Evolutionary conservation across 495 filamentous ascomycete species (phyloP).

Genomic region (Penicillium soppii): DNA sequence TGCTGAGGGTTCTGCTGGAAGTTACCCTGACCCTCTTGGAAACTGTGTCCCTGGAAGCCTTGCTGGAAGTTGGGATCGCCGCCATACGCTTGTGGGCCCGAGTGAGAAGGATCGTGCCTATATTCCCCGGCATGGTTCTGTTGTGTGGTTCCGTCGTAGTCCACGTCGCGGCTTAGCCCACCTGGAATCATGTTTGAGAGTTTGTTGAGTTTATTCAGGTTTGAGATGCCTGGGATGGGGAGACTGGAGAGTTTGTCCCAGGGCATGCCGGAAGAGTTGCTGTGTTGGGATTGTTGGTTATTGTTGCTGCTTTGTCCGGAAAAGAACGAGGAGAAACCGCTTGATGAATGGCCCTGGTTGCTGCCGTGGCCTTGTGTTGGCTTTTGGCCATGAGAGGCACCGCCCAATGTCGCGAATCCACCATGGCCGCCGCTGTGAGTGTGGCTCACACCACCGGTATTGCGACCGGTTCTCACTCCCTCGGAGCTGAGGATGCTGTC

Average conservation of each 20-base stretch:
- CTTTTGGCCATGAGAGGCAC: constrained; percentile 4
- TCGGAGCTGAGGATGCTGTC: constrained; percentile 71
- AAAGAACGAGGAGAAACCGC: constrained; percentile 17
- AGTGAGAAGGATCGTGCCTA: neutral
- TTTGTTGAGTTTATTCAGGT: constrained; percentile 35
- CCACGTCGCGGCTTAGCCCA: neutral
- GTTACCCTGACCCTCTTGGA: too few relatives aligned
- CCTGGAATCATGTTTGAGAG: constrained; percentile 46
- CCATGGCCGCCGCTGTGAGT: constrained; percentile 30
- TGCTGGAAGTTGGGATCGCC: too few relatives aligned
- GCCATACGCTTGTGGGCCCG: too few relatives aligned
- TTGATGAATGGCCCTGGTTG: constrained; percentile 7
- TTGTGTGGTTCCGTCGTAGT: neutral
- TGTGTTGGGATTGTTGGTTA: constrained; percentile 17
- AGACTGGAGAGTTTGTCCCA: constrained; percentile 40
- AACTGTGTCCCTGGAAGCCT: too few relatives aligned
- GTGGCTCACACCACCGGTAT: constrained; percentile 56
- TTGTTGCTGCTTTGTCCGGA: constrained; percentile 16
- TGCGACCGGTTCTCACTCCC: constrained; percentile 76
- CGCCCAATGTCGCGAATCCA: constrained; percentile 27
- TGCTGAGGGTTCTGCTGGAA: too few relatives aligned
- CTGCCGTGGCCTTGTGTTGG: constrained; percentile 11
- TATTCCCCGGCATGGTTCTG: neutral
- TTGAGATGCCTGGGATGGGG: constrained; percentile 44
- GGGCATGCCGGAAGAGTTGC: constrained; percentile 28